Conservation (phyloP, 2,329 filamentous ascomycete species). For the Trichophyton rubrum region DNA sequence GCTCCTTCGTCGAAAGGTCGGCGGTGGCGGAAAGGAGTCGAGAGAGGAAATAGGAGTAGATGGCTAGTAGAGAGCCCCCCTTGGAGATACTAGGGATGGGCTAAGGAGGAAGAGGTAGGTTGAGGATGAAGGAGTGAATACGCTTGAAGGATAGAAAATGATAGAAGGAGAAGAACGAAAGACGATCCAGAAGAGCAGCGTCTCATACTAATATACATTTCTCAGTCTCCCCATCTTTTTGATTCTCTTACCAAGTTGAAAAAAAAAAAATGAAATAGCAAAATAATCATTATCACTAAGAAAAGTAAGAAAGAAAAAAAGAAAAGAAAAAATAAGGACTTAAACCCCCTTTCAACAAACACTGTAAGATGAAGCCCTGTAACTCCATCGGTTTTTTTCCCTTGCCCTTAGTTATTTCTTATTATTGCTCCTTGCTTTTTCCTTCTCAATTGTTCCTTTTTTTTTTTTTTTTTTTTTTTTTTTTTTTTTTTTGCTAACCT, state of each 20-base stretch:
- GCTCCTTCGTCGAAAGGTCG: neutral
- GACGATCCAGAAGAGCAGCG: neutral
- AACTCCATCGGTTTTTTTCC: constrained; percentile 1
- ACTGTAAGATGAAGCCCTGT: neutral
- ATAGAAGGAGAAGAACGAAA: neutral
- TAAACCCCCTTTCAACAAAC: constrained; percentile 2
- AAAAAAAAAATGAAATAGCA: neutral
- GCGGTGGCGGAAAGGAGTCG: neutral
- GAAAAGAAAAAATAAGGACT: neutral
- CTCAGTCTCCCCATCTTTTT: neutral
- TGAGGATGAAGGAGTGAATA: neutral
- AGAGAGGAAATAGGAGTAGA: neutral
- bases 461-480: neutral
- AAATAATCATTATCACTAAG: neutral
- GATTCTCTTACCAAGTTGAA: neutral
- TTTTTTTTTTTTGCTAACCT: constrained; percentile 3
- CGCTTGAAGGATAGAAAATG: neutral
- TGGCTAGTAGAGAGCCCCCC: neutral
- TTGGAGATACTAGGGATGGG: neutral
- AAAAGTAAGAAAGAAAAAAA: neutral
- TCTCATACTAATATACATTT: neutral
- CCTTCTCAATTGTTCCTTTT: neutral
- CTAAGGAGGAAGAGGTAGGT: neutral
- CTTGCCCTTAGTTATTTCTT: neutral
- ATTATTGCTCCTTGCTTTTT: neutral